Conservation (phyloP, 495 filamentous ascomycete species). For the Aspergillus sparsus region DNA sequence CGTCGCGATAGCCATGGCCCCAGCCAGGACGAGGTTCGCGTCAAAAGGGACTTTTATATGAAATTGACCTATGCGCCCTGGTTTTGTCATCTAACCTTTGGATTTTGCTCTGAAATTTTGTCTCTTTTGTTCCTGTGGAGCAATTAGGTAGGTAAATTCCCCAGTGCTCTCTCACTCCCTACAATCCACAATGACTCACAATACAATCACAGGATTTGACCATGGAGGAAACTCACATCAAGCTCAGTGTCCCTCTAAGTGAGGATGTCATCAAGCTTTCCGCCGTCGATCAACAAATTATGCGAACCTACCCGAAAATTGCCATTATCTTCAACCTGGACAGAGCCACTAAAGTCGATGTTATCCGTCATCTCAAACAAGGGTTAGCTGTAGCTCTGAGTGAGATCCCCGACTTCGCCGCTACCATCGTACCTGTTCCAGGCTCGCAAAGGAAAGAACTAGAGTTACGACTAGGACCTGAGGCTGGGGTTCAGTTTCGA, state of each 20-base stretch:
- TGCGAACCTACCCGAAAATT: constrained; percentile 12
- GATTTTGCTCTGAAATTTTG: neutral
- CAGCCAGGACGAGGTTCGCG: neutral
- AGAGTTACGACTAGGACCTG: constrained; percentile 10
- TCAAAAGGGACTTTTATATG: neutral
- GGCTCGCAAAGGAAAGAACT: constrained; percentile 13
- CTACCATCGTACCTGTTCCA: constrained; percentile 11
- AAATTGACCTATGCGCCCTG: neutral
- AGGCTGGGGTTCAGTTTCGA: constrained; percentile 11
- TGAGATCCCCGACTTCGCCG: constrained; percentile 14
- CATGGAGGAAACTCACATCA: constrained; percentile 15
- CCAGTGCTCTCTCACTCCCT: neutral
- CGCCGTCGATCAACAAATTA: constrained; percentile 15
- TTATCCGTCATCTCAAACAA: constrained; percentile 13
- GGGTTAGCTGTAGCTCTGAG: constrained; percentile 12
- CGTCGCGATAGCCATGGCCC: constrained; percentile 5
- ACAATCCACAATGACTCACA: neutral
- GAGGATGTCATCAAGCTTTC: constrained; percentile 20
- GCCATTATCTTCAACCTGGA: constrained; percentile 8
- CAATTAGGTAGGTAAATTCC: neutral
- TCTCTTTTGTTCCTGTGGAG: neutral
- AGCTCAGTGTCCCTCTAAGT: constrained; percentile 16
- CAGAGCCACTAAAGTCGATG: neutral
- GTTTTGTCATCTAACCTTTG: neutral
- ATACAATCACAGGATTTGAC: constrained; percentile 2